These are phyloP conservation scores for Adansonia digitata DNA, from an alignment of 345 rosid species.

Conservation along the genomic window DNA sequence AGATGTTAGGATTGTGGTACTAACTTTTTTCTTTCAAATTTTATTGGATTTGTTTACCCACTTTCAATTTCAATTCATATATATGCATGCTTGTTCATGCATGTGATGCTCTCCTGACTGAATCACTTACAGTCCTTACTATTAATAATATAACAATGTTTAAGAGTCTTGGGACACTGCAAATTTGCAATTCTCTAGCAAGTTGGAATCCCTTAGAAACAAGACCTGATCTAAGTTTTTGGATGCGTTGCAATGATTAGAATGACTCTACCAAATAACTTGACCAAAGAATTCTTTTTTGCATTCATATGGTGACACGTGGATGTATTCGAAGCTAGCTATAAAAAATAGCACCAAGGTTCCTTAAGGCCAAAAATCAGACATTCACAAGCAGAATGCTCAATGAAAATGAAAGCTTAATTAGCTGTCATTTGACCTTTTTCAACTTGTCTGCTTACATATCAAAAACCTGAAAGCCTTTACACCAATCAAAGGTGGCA, in stretches of 20 bases:
- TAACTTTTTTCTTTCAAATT: too few relatives aligned
- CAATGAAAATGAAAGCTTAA: conserved; percentile 9
- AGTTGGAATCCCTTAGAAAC: not conserved
- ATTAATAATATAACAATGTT: too few relatives aligned
- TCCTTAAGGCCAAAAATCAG: conserved; percentile 3
- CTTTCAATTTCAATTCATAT: too few relatives aligned
- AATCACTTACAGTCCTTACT: too few relatives aligned
- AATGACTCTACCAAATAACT: too few relatives aligned
- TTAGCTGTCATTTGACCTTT: conserved; percentile 12
- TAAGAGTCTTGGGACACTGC: not conserved
- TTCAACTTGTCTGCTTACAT: conserved; percentile 17
- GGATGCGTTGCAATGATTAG: not conserved
- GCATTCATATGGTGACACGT: not conserved
- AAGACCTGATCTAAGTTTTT: not conserved
- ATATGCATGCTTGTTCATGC: too few relatives aligned
- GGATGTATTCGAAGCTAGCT: not conserved
- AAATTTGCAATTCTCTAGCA: too few relatives aligned
- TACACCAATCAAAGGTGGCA: not conserved
- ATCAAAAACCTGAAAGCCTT: not conserved
- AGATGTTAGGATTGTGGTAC: too few relatives aligned
- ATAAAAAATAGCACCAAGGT: not conserved
- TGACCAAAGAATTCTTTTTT: not conserved
- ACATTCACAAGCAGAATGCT: conserved; percentile 8
- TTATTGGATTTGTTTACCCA: too few relatives aligned
- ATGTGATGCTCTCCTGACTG: too few relatives aligned